phyloP scores from a whole-genome alignment of 768 basidiomycete genomes.

The Lentinus brumalis region DNA sequence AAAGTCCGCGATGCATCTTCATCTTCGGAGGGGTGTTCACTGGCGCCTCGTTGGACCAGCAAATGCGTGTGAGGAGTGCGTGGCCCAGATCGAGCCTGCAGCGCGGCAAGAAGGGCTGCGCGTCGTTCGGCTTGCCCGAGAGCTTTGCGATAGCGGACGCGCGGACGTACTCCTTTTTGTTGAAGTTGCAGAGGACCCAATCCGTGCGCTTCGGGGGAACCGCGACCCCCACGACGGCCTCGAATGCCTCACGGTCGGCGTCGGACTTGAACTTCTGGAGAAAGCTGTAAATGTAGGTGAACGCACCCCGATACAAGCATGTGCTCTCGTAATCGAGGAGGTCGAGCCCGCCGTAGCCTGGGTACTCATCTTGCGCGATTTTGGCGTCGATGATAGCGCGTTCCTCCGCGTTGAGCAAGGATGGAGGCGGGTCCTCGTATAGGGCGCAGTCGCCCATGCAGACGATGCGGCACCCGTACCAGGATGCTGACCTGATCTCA shows the following conservation, averaged over 20 bases:
- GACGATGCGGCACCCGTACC: constrained; percentile 46
- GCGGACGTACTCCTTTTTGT: constrained; percentile 8
- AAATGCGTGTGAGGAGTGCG: constrained; percentile 2
- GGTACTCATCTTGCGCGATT: background rate
- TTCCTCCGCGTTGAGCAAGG: background rate
- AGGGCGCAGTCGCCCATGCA: constrained; percentile 64
- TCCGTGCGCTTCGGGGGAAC: constrained; percentile 5
- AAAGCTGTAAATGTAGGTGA: background rate
- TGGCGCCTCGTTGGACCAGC: background rate
- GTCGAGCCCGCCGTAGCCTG: background rate
- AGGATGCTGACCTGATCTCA: background rate
- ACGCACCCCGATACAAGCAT: background rate
- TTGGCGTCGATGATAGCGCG: background rate
- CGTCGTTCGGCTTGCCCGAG: background rate
- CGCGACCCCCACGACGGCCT: background rate
- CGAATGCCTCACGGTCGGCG: background rate
- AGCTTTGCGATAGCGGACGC: constrained; percentile 1
- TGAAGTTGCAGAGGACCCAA: constrained; percentile 6
- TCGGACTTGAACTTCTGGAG: background rate
- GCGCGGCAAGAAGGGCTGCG: constrained; percentile 1
- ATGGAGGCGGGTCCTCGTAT: background rate
- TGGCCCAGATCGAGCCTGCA: background rate
- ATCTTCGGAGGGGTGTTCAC: background rate
- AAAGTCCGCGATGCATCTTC: background rate
- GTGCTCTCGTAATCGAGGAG: background rate